Base-by-base conservation (phyloP, 2,329 filamentous ascomycete species). In the Fusarium sp. region DNA sequence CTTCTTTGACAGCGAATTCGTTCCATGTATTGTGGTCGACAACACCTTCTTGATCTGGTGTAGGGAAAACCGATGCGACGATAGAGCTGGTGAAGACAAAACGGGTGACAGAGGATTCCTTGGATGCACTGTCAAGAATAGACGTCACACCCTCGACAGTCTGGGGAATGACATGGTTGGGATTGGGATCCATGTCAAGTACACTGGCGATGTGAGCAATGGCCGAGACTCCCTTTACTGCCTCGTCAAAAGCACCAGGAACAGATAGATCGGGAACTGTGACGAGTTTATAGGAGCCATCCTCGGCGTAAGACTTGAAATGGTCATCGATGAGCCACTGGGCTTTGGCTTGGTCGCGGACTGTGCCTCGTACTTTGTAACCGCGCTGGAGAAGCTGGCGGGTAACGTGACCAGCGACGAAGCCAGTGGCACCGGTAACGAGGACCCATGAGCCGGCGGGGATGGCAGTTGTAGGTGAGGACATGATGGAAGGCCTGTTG, bases 131-230 rank as follows among this genome's bases (percentile, higher is more conserved):
- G n/a, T n/a, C n/a, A n/a, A n/a, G n/a, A n/a, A n/a, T n/a, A n/a
- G n/a, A n/a, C n/a, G n/a, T n/a, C n/a, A n/a, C n/a, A n/a, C n/a
- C n/a, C n/a, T n/a, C n/a, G n/a, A n/a, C n/a, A n/a, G n/a, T n/a
- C n/a, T n/a, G n/a, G n/a, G n/a, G n/a, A n/a, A n/a, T n/a, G n/a
- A n/a, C n/a, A n/a, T 75, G 65, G 17, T 82, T 73, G 2, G 83
- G 80, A n/a, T 84, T 74, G 0, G 77, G 69, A 6, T 74, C 74
- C 42, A 81, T 80, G 1, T 72, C 75, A 6, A 82, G 62, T 32
- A 80, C 76, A n/a, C 79, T 78, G 1, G 83, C 83, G 15, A 82
- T 75, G 63, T 85, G 83, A n/a, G 80, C 75, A 52, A 85, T 76
- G 10, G 79, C 81, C 4, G 77, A 71, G 26, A 77, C 76, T 21